Percentiles rank a stretch among this genome's conserved stretches.
These are phyloP conservation scores for Nakazawaea anatomiae DNA, from an alignment of 805 yeast genomes.

Conservation along the genomic window DNA sequence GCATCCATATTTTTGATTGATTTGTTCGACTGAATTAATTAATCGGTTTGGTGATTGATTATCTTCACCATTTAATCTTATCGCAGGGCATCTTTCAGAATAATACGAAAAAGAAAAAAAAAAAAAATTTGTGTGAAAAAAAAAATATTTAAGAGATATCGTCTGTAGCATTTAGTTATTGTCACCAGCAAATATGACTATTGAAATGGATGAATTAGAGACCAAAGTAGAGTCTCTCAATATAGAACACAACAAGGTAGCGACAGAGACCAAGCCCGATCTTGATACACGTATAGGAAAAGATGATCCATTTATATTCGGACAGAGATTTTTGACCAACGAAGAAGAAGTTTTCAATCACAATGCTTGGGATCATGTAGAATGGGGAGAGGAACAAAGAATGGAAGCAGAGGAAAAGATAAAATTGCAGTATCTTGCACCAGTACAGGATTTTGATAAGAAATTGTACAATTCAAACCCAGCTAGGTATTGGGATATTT, in stretches of 20 bases:
- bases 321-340: conserved; percentile 69
- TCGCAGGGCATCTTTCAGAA: too few species aligned
- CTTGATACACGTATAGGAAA: conserved; percentile 64
- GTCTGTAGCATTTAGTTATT: too few species aligned
- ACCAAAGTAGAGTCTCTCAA: not conserved
- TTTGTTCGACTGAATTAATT: too few species aligned
- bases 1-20: not conserved
- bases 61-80: too few species aligned
- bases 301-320: conserved; percentile 88
- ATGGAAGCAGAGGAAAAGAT: conserved; percentile 70
- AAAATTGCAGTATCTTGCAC: conserved; percentile 66
- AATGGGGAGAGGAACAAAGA: conserved; percentile 91
- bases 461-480: conserved; percentile 76
- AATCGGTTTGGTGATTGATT: too few species aligned
- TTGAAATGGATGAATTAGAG: not conserved
- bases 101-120: too few species aligned
- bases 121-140: too few species aligned
- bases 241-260: not conserved
- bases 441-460: conserved; percentile 87
- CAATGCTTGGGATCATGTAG: conserved; percentile 97
- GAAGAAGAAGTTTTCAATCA: conserved; percentile 83
- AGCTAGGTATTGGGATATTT: conserved; percentile 91
- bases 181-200: not conserved
- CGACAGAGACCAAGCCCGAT: conserved; percentile 31
- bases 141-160: too few species aligned